Conservation (phyloP, 257 asterid species). For the Solanum virginianum region DNA sequence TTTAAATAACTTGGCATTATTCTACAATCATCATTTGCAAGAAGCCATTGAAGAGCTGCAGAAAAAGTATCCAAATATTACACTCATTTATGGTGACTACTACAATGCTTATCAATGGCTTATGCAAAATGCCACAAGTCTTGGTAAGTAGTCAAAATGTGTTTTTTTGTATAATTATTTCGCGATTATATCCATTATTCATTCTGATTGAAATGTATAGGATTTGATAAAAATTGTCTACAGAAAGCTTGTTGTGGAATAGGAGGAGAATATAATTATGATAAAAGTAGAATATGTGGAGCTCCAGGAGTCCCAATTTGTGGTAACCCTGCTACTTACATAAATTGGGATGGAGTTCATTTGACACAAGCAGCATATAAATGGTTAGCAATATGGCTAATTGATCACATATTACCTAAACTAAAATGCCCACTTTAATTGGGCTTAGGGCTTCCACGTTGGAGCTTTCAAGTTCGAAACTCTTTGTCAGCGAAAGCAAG, state of each 20-base stretch:
- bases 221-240: constrained; percentile 1
- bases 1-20: neutral
- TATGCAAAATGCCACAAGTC: neutral
- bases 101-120: neutral
- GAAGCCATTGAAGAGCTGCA: constrained; percentile 2
- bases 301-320: constrained; percentile 4
- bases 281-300: constrained; percentile 7
- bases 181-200: neutral
- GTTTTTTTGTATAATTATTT: neutral
- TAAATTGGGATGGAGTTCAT: constrained; percentile 22
- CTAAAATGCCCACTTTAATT: neutral
- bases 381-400: neutral
- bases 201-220: neutral
- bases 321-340: neutral
- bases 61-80: neutral
- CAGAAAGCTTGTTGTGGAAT: constrained; percentile 15
- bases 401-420: neutral
- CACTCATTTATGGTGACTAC: constrained; percentile 10
- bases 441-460: too few species aligned
- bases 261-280: constrained; percentile 14
- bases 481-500: too few species aligned
- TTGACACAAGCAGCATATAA: constrained; percentile 14
- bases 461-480: too few species aligned
- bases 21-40: constrained; percentile 7
- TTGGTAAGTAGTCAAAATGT: neutral